Evolutionary conservation across 805 yeast species (phyloP), one percentile per base, ranked within the genome.

Genomic region (Grigorovia humatica): DNA sequence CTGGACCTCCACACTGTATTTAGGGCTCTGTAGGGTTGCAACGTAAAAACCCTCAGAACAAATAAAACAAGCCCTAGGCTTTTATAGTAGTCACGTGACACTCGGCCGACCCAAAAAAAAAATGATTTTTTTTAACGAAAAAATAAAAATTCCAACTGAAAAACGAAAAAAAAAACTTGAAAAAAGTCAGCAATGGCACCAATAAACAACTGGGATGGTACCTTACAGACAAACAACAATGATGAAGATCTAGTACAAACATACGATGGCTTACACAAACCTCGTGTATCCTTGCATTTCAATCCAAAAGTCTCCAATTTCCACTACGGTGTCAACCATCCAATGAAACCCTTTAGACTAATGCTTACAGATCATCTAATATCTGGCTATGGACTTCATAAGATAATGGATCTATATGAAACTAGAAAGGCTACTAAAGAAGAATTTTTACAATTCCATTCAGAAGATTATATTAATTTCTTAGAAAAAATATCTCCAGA

Each of bases 301-400:
- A 89, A 89, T 66, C 86, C 89, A 27, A 80, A 83, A 50, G 95
- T 83, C 0, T 76, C 87, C 1, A 78, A 80, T 57, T 90, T 83
- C 68, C 96, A 90, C 62, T 90, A 87, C 67, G 99, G 99, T 17
- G 85, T 87, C 1, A 79, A 82, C 54, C 99, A 91, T 68, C 99
- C 99, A n/a, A 91, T 91, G 99, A 91, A 91, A 67, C 99, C 99
- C 15, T 88, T 90, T 67, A 73, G 99, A 57, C 73, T 93, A 55
- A 84, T 89, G 90, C 76, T 91, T 46, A 91, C 99, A 0, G 97
- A 91, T 69, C 96, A 90, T 65, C 72, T 91, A 55, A 91, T 91
- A 49, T 79, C 84, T 38, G 82, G 85, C 13, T 91, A 93, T 68
- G 88, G 88, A 52, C 71, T 91, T 47, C 88, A 90, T 66, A 88